Evolutionary conservation across 2,329 filamentous ascomycete species (phyloP).

Genomic region (Phyllosticta paracitricarpa): DNA sequence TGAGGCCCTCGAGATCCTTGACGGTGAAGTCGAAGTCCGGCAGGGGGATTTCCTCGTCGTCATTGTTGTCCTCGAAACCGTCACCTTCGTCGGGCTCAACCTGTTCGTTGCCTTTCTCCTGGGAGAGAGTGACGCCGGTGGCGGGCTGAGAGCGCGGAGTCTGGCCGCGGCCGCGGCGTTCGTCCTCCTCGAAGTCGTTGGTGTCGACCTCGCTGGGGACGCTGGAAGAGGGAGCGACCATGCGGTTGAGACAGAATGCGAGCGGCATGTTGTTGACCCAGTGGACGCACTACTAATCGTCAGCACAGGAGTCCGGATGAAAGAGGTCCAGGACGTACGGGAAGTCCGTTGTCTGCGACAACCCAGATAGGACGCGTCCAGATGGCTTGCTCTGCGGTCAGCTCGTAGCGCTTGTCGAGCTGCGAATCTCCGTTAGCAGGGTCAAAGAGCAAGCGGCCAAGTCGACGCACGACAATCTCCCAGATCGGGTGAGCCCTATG

Average conservation of each 20-base stretch:
- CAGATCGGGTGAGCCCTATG: background rate
- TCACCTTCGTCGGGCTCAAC: background rate
- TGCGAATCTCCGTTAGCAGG: background rate
- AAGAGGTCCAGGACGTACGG: background rate
- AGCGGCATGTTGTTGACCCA: background rate
- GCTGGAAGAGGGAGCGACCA: background rate
- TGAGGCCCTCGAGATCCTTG: too few species aligned
- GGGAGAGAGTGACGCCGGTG: background rate
- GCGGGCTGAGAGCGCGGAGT: background rate
- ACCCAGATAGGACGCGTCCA: background rate
- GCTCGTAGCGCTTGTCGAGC: background rate
- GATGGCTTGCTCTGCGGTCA: background rate
- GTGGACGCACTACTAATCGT: background rate
- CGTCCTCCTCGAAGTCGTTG: background rate
- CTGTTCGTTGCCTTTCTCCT: background rate
- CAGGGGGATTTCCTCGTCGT: too few species aligned
- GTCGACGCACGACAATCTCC: background rate
- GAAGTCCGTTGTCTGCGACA: background rate
- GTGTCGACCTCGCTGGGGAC: background rate
- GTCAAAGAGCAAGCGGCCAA: background rate
- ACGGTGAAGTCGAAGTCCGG: too few species aligned
- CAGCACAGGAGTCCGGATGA: background rate
- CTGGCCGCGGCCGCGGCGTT: background rate
- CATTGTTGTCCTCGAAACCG: background rate
- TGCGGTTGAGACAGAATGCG: background rate